phyloP scores from a whole-genome alignment of 805 yeast genomes.

The Priceomyces haplophilus region DNA sequence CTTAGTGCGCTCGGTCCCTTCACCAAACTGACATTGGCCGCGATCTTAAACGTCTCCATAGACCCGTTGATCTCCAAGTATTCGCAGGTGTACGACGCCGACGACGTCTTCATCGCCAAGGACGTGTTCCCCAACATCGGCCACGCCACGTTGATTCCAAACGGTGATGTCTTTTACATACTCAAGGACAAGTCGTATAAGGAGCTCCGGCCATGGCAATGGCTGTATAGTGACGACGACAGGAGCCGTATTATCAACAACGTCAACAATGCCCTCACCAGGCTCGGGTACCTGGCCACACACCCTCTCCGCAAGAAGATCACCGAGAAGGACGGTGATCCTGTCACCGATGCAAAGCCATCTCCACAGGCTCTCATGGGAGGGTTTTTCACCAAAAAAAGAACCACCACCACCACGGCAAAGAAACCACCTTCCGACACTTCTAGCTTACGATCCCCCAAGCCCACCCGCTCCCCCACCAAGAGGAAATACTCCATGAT shows the following conservation, averaged over 20 bases:
- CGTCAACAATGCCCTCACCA: slow-evolving; percentile 36
- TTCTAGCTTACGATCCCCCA: slow-evolving; percentile 8
- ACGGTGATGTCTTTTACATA: slow-evolving; percentile 15
- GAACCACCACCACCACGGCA: slow-evolving; percentile 9
- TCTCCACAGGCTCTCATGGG: slow-evolving; percentile 17
- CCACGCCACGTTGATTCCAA: background rate
- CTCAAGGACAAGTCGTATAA: slow-evolving; percentile 42
- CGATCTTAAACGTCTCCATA: slow-evolving; percentile 14
- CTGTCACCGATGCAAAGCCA: slow-evolving; percentile 1
- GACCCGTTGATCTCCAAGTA: slow-evolving; percentile 20
- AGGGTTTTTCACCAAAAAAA: slow-evolving; percentile 16
- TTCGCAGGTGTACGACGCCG: slow-evolving; percentile 30
- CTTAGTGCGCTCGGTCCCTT: slow-evolving; percentile 50
- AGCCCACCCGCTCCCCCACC: slow-evolving; percentile 4
- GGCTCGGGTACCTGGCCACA: slow-evolving; percentile 42
- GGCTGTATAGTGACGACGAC: slow-evolving; percentile 31
- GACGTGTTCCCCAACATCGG: slow-evolving; percentile 25
- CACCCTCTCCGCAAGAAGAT: slow-evolving; percentile 41
- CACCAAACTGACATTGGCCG: slow-evolving; percentile 26
- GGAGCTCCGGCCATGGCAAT: slow-evolving; percentile 37
- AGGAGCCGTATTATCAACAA: slow-evolving; percentile 31
- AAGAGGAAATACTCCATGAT: slow-evolving; percentile 5
- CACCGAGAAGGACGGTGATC: slow-evolving; percentile 9
- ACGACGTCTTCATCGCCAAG: slow-evolving; percentile 29
- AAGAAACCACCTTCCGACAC: slow-evolving; percentile 17